phyloP scores from a whole-genome alignment of 345 rosid genomes.

The Hevea brasiliensis region DNA sequence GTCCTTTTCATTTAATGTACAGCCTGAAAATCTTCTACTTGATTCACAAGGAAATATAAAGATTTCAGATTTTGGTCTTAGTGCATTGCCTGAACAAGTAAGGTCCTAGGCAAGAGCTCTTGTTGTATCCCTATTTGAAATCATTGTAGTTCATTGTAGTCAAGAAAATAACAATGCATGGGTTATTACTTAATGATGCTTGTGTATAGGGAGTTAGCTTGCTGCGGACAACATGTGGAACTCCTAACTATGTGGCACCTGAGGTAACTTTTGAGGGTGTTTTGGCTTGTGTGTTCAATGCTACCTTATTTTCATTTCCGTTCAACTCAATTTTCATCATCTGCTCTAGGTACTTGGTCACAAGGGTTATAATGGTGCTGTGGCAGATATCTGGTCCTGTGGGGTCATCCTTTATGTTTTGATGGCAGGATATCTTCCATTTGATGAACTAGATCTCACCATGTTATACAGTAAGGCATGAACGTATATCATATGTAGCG shows the following conservation, averaged over 20 bases:
- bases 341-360: constrained; percentile 80
- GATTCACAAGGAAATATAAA: constrained; percentile 90
- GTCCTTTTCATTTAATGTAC: constrained; percentile 20
- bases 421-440: constrained; percentile 97
- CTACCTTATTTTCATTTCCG: not conserved
- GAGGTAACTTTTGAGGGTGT: constrained; percentile 54
- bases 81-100: constrained; percentile 86
- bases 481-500: constrained; percentile 15
- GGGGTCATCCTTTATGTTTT: constrained; percentile 94
- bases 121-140: not conserved
- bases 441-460: constrained; percentile 95
- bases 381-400: constrained; percentile 97
- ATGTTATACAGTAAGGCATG: constrained; percentile 92
- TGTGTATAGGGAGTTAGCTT: constrained; percentile 70
- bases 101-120: constrained; percentile 17
- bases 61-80: constrained; percentile 96
- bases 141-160: not conserved
- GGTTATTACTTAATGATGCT: constrained; percentile 14
- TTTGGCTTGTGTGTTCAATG: not conserved
- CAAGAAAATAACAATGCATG: not conserved
- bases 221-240: constrained; percentile 91
- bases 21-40: constrained; percentile 95
- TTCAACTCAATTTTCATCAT: constrained; percentile 16
- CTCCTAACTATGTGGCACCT: constrained; percentile 97
- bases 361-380: constrained; percentile 93